Evolutionary conservation across 2,329 filamentous ascomycete genomes (phyloP).

Genomic region (Drechslera avenae): DNA sequence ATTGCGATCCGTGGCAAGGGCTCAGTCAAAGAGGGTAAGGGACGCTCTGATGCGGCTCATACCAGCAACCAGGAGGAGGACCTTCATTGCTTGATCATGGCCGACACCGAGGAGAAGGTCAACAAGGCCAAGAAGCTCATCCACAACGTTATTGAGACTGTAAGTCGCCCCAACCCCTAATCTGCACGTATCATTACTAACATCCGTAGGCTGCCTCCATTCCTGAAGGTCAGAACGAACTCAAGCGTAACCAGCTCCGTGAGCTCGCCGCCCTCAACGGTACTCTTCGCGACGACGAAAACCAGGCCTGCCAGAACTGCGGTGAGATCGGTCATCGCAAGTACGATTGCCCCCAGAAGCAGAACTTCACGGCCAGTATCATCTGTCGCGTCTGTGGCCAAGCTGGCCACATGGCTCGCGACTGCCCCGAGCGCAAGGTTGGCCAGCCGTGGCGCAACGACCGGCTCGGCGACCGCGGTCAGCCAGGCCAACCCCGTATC

Average conservation of each 20-base stretch:
- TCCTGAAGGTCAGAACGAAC: constrained; percentile 96
- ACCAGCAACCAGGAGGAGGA: constrained; percentile 99
- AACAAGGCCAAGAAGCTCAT: constrained; percentile 99
- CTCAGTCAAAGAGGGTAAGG: constrained; percentile 99
- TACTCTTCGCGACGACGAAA: constrained; percentile 97
- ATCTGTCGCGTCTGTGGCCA: constrained; percentile 98
- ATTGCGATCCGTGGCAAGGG: constrained; percentile 99
- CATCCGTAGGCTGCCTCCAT: constrained; percentile 85
- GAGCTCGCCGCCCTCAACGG: constrained; percentile 98
- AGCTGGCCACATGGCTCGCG: constrained; percentile 95
- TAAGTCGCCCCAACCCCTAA: constrained; percentile 58
- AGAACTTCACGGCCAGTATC: constrained; percentile 98
- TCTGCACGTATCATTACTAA: constrained; percentile 35
- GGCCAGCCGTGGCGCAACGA: constrained; percentile 92
- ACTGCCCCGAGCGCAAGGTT: constrained; percentile 92
- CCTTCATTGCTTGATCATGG: constrained; percentile 98
- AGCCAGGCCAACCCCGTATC: constrained; percentile 59
- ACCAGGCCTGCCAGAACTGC: constrained; percentile 98
- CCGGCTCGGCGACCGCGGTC: constrained; percentile 56
- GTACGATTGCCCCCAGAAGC: constrained; percentile 96
- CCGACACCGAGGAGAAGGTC: constrained; percentile 98
- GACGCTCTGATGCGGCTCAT: constrained; percentile 96
- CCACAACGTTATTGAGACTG: constrained; percentile 98
- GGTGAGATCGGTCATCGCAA: constrained; percentile 99
- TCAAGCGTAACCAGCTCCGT: constrained; percentile 97